Evolutionary conservation across 2,329 filamentous ascomycete species (phyloP), one percentile per base, ranked within the genome.

Genomic region (Helotiales sp.): DNA sequence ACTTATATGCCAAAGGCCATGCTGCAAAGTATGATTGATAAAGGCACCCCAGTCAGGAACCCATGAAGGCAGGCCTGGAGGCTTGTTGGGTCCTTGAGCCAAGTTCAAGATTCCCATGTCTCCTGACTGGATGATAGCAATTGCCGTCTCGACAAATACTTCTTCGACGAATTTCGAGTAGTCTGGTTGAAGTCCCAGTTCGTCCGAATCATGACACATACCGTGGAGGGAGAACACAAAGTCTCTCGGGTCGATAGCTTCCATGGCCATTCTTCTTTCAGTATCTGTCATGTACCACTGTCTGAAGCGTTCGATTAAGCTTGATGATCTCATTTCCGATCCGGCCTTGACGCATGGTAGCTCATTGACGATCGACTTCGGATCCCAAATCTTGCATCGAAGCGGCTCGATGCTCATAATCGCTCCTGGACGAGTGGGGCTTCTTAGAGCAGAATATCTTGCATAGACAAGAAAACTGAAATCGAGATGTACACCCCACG

Each of bases 11-110:
- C 50, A 54, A 8, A 17, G 50, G 1, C 50, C 50, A 17, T 20
- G 3, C 15, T 54, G 50, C n/a, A 54, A 32, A 54, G 13, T 32
- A 17, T 54, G 10, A 24, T 11, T 26, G 15, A 60, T 60, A 5
- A 20, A 20, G 15, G 57, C 47, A 26, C 22, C 17, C 57, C 57
- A 60, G 26, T 60, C 57, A 4, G 57, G 57, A 47, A 60, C 57
- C 57, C 57, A 60, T 20, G 57, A 60, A 2, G 57, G 57, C 40
- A 60, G 32, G 17, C 17, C 10, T 2, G 40, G 20, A 2, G 17
- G 26, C 20, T 47, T 26, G 2, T 45, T 20, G 2, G 22, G 30
- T 0, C 17, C 28, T 47, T 60, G 22, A 11, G 57, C 57, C 8
- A 45, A n/a, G 20, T 37, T n/a, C 6, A 60, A 22, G 10, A 60